Percentiles rank a stretch among this genome's conserved stretches.
Evolutionary conservation across 2,329 filamentous ascomycete species (phyloP).

Genomic region (Colletotrichum simmondsii): DNA sequence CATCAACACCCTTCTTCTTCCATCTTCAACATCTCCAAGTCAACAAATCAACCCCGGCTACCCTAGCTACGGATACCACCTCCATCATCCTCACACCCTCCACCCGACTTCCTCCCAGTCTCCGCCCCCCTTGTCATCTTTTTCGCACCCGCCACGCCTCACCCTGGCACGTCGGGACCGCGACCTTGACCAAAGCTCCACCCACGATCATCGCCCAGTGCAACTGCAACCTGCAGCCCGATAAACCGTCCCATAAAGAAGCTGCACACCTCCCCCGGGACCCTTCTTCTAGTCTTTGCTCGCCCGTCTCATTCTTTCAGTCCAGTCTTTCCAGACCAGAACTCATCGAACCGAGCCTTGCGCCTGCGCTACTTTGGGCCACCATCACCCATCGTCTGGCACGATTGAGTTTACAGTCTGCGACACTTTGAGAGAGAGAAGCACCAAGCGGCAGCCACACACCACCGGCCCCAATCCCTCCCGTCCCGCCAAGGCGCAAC

Average conservation of each 20-base stretch:
- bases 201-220: conserved; percentile 32
- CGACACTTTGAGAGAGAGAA: conserved; percentile 4
- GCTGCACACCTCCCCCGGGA: not conserved
- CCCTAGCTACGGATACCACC: no score
- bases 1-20: not conserved
- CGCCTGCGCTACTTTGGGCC: not conserved
- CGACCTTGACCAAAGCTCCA: conserved; percentile 15
- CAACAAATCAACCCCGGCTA: not conserved
- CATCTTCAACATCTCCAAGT: not conserved
- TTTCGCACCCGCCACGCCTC: conserved; percentile 16
- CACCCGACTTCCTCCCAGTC: not conserved
- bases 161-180: conserved; percentile 12
- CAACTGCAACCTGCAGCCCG: conserved; percentile 32
- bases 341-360: not conserved
- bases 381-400: conserved; percentile 2
- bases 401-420: conserved; percentile 26
- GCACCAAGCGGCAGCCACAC: conserved; percentile 1
- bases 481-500: not conserved
- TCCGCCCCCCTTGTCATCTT: not conserved
- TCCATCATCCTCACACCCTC: not conserved
- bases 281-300: not conserved
- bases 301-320: not conserved
- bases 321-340: not conserved
- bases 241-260: conserved; percentile 31
- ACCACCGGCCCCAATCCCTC: conserved; percentile 4